A percentile compares a stretch with the other conserved stretches of the same genome.
Evolutionary conservation across 169 alveolate species (phyloP).

Genomic region (Neospora caninum): DNA sequence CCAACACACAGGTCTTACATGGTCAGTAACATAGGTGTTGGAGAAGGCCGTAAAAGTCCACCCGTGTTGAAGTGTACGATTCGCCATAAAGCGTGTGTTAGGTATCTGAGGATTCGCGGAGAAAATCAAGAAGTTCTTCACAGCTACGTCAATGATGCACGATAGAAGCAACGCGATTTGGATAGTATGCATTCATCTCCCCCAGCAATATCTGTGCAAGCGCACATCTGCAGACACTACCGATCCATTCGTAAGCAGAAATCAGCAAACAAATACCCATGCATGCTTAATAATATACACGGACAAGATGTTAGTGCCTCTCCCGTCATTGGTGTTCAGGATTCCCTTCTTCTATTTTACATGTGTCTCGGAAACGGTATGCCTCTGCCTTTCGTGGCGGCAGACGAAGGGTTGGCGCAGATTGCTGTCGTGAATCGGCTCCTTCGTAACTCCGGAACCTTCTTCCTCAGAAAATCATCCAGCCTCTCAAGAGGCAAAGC

Average conservation of each 20-base stretch:
- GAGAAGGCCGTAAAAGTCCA: neutral
- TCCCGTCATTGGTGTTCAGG: constrained; percentile 13
- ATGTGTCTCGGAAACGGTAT: constrained; percentile 42
- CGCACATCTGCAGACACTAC: no score
- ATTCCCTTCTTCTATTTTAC: constrained; percentile 34
- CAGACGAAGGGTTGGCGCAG: constrained; percentile 39
- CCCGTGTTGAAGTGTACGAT: neutral
- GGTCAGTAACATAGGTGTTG: neutral
- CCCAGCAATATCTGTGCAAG: no score
- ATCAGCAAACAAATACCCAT: no score
- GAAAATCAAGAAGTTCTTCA: neutral
- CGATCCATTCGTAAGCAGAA: no score
- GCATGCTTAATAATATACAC: no score
- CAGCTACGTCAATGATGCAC: no score
- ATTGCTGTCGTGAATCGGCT: constrained; percentile 19
- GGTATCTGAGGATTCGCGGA: neutral
- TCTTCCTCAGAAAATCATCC: neutral
- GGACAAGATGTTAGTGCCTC: no score
- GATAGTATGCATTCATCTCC: no score
- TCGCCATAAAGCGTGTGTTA: neutral
- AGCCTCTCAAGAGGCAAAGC: neutral
- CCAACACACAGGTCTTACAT: constrained; percentile 51
- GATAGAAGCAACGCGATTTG: no score
- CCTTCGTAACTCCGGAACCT: constrained; percentile 23
- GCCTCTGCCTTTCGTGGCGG: constrained; percentile 47